A percentile compares a stretch with the other conserved stretches of the same genome.
phyloP scores from a whole-genome alignment of 495 filamentous ascomycete genomes.

The Podospora fimiseda region DNA sequence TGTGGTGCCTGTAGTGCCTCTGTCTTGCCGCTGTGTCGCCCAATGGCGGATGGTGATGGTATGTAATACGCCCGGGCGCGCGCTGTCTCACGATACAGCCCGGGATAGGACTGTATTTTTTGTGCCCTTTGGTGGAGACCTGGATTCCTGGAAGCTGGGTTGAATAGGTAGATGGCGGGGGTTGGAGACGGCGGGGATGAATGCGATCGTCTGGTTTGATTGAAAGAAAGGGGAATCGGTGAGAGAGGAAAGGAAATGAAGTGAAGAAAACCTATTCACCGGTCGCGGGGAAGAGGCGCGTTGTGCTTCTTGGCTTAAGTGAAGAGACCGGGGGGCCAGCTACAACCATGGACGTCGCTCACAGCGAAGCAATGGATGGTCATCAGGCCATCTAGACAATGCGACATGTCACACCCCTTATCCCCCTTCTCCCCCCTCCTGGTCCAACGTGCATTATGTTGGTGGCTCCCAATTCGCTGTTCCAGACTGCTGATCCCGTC shows the following conservation, averaged over 20 bases:
- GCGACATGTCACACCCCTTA: not conserved
- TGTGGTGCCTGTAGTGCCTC: not conserved
- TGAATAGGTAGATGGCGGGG: not conserved
- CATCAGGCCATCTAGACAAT: not conserved
- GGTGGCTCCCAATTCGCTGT: not conserved
- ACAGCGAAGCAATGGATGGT: too few species aligned
- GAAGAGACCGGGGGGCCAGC: not conserved
- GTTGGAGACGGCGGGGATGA: slow-evolving; percentile 14
- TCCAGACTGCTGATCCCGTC: not conserved
- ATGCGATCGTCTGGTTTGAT: slow-evolving; percentile 20
- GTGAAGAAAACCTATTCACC: slow-evolving; percentile 27
- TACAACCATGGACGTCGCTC: too few species aligned
- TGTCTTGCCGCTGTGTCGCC: slow-evolving; percentile 8
- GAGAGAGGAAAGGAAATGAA: slow-evolving; percentile 24
- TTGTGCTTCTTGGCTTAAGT: slow-evolving; percentile 10
- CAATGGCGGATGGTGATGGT: too few species aligned
- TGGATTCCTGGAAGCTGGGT: slow-evolving; percentile 1
- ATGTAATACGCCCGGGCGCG: slow-evolving; percentile 3
- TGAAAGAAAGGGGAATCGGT: slow-evolving; percentile 26
- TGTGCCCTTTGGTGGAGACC: slow-evolving; percentile 25
- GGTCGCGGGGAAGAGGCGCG: slow-evolving; percentile 26
- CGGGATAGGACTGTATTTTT: slow-evolving; percentile 10
- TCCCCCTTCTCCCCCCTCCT: too few species aligned
- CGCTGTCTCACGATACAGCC: slow-evolving; percentile 23
- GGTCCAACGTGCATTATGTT: too few species aligned